Percentiles rank a stretch among this genome's conserved stretches.
These are phyloP conservation scores for Chlorella sp. DNA, from an alignment of 139 green algal species.

Conservation along the genomic window DNA sequence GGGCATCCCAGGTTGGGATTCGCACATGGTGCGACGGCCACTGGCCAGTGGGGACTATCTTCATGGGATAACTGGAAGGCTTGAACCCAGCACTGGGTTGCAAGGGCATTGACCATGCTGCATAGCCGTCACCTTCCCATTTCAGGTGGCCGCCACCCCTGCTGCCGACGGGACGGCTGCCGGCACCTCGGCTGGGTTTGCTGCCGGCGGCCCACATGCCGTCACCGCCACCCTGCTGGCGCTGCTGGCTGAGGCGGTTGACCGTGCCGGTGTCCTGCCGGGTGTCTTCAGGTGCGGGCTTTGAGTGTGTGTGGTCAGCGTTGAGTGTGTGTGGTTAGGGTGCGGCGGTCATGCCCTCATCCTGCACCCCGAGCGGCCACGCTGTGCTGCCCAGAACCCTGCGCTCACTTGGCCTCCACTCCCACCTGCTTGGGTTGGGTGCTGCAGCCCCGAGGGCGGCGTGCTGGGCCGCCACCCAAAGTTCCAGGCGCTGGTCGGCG, in stretches of 20 bases:
- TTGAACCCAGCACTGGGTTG: no score
- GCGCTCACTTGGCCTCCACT: neutral
- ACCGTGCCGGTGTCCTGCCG: neutral
- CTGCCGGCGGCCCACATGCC: neutral
- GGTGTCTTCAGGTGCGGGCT: neutral
- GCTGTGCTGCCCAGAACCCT: no score
- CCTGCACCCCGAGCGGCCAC: no score
- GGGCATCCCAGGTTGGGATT: no score
- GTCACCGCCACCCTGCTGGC: neutral
- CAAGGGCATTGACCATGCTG: no score
- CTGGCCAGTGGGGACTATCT: no score
- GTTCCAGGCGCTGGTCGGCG: neutral
- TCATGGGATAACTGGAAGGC: no score
- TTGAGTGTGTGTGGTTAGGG: no score
- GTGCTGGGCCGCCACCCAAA: slow-evolving; percentile 26
- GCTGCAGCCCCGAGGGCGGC: neutral
- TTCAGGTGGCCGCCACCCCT: neutral
- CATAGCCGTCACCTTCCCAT: no score
- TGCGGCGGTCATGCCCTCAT: no score
- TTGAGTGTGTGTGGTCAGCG: neutral
- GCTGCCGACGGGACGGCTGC: neutral
- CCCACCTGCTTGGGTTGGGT: no score
- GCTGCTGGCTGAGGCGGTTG: neutral
- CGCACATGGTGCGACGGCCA: no score
- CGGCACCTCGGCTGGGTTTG: neutral